Percentiles rank a stretch among this genome's conserved stretches.
phyloP scores from a whole-genome alignment of 495 filamentous ascomycete genomes.

The Hypoxylon fuscum region DNA sequence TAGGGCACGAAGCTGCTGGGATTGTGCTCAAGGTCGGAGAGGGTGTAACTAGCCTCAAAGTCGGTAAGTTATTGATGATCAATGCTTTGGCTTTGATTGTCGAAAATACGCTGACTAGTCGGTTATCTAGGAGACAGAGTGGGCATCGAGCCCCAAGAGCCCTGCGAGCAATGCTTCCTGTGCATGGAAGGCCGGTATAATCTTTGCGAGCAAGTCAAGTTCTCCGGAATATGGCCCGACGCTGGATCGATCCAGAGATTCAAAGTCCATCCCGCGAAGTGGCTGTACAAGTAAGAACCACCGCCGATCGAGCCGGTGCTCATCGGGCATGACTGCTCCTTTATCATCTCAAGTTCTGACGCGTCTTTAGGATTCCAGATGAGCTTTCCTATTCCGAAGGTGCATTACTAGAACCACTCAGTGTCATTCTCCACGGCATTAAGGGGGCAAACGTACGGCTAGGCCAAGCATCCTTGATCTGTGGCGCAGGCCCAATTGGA shows the following conservation, averaged over 20 bases:
- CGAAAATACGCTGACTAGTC: conserved; percentile 8
- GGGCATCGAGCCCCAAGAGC: conserved; percentile 59
- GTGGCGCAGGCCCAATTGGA: conserved; percentile 62
- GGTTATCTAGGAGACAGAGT: conserved; percentile 53
- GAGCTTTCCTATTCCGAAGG: conserved; percentile 55
- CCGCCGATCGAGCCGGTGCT: neutral
- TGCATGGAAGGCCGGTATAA: conserved; percentile 60
- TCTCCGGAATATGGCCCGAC: conserved; percentile 67
- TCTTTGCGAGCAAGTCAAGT: conserved; percentile 57
- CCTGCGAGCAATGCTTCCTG: conserved; percentile 57
- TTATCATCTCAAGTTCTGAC: conserved; percentile 38
- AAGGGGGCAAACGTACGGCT: conserved; percentile 50
- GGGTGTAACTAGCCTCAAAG: conserved; percentile 52
- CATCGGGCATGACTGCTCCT: conserved; percentile 38
- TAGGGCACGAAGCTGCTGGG: conserved; percentile 61
- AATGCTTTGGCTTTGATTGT: neutral
- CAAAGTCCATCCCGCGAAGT: conserved; percentile 64
- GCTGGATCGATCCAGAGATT: conserved; percentile 66
- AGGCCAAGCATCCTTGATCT: conserved; percentile 52
- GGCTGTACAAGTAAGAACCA: conserved; percentile 53
- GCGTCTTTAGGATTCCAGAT: conserved; percentile 47
- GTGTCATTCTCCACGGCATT: conserved; percentile 57
- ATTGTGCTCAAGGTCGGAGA: conserved; percentile 56
- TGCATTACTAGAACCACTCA: conserved; percentile 60
- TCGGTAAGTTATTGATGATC: conserved; percentile 38